These are phyloP conservation scores for Penicillium fuscoglaucum DNA, from an alignment of 2,329 filamentous ascomycete species.

Conservation along the genomic window DNA sequence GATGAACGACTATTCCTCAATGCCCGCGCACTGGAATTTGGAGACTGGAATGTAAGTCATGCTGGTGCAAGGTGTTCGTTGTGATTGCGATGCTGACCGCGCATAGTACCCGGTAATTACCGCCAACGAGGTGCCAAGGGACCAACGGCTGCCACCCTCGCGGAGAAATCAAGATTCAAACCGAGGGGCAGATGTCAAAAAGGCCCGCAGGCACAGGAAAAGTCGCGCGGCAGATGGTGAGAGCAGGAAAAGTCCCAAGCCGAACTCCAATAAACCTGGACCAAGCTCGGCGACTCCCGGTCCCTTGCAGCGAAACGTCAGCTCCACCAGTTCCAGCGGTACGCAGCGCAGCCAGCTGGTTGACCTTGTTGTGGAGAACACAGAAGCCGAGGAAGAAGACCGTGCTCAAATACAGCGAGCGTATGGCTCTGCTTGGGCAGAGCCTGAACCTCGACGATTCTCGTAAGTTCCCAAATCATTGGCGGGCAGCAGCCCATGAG, in stretches of 20 bases:
- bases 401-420: conserved; percentile 63
- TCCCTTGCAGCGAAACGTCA: conserved; percentile 32
- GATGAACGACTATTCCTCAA: conserved; percentile 49
- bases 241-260: conserved; percentile 28
- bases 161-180: conserved; percentile 52
- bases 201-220: conserved; percentile 39
- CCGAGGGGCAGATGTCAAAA: conserved; percentile 39
- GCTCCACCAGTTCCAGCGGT: conserved; percentile 51
- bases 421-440: conserved; percentile 62
- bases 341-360: conserved; percentile 65
- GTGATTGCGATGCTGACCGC: conserved; percentile 28
- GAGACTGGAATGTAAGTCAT: conserved; percentile 84
- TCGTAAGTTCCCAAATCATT: conserved; percentile 29
- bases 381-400: conserved; percentile 61
- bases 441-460: conserved; percentile 39
- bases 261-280: conserved; percentile 36
- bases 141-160: conserved; percentile 62
- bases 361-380: conserved; percentile 67
- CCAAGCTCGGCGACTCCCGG: conserved; percentile 25
- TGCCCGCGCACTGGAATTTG: conserved; percentile 51
- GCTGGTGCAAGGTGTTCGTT: background rate
- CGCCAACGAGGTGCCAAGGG: conserved; percentile 70
- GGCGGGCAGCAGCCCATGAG: background rate
- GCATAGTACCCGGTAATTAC: conserved; percentile 88
- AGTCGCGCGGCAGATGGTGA: conserved; percentile 30